Conservation (phyloP, 2,329 filamentous ascomycete genomes). For the Pyricularia grisea region DNA sequence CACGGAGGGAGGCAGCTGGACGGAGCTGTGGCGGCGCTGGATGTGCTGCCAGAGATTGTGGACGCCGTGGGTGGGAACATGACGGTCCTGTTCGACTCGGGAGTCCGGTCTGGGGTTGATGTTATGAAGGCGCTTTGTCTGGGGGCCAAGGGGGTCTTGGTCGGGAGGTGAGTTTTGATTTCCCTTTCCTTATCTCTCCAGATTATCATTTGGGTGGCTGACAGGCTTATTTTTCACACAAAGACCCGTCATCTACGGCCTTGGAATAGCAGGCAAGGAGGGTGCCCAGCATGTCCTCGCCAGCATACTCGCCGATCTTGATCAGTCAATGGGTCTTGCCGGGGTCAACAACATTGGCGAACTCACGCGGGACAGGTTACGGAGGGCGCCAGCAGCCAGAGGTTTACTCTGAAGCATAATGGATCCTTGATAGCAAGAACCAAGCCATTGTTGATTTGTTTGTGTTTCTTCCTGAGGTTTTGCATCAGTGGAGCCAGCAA, state of each 20-base stretch:
- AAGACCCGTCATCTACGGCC: constrained; percentile 47
- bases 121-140: constrained; percentile 47
- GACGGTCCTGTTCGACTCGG: constrained; percentile 53
- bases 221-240: background rate
- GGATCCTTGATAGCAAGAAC: background rate
- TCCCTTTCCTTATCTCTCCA: background rate
- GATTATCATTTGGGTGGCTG: background rate
- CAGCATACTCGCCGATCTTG: constrained; percentile 40
- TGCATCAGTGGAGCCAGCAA: too few relatives aligned
- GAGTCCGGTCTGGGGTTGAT: constrained; percentile 44
- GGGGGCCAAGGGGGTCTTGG: constrained; percentile 46
- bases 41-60: constrained; percentile 50
- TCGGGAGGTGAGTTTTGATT: constrained; percentile 24
- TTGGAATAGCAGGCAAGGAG: constrained; percentile 42
- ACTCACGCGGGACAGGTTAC: constrained; percentile 23
- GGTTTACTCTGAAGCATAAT: background rate
- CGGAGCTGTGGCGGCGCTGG: constrained; percentile 42
- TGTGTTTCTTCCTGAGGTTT: background rate
- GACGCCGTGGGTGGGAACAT: constrained; percentile 50
- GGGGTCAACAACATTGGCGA: constrained; percentile 35
- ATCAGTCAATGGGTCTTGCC: constrained; percentile 44
- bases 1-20: constrained; percentile 50
- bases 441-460: background rate
- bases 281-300: constrained; percentile 43
- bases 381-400: constrained; percentile 11